phyloP scores from a whole-genome alignment of 2,329 filamentous ascomycete genomes.

The Scolecobasidium constrictum region DNA sequence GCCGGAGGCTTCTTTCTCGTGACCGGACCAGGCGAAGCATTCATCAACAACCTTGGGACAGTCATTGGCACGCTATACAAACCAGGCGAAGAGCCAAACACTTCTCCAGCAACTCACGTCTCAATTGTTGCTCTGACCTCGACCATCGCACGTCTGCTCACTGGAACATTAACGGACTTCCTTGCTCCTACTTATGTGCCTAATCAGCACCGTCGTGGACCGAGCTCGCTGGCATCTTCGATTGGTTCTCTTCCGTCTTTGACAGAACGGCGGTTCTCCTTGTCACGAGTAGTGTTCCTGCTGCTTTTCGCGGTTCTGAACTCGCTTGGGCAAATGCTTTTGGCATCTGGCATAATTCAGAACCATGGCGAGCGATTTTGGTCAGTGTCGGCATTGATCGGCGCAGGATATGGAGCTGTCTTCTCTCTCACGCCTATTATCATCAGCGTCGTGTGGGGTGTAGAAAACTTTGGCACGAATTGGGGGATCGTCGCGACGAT shows the following conservation, averaged over 20 bases:
- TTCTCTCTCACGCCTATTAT: slow-evolving; percentile 88
- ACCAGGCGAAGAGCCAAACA: slow-evolving; percentile 41
- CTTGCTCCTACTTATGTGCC: slow-evolving; percentile 46
- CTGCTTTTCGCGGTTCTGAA: slow-evolving; percentile 64
- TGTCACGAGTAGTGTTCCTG: slow-evolving; percentile 75
- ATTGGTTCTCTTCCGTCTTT: slow-evolving; percentile 22
- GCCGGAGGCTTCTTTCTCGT: slow-evolving; percentile 86
- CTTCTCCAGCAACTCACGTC: slow-evolving; percentile 75
- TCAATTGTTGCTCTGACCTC: slow-evolving; percentile 85
- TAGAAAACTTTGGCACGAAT: slow-evolving; percentile 97
- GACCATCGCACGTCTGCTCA: slow-evolving; percentile 80
- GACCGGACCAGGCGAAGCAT: slow-evolving; percentile 90
- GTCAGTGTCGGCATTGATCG: slow-evolving; percentile 72
- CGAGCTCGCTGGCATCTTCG: slow-evolving; percentile 31
- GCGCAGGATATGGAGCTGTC: slow-evolving; percentile 83
- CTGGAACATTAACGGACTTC: slow-evolving; percentile 78
- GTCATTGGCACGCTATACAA: slow-evolving; percentile 78
- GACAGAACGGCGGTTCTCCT: slow-evolving; percentile 57
- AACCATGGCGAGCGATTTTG: slow-evolving; percentile 71
- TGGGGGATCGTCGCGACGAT: slow-evolving; percentile 93
- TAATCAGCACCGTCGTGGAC: slow-evolving; percentile 45
- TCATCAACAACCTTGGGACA: slow-evolving; percentile 94
- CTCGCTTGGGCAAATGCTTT: slow-evolving; percentile 61
- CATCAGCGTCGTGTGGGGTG: slow-evolving; percentile 94
- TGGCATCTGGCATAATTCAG: slow-evolving; percentile 67